Base-by-base conservation (phyloP, 257 asterid species). In the Rehmannia glutinosa region DNA sequence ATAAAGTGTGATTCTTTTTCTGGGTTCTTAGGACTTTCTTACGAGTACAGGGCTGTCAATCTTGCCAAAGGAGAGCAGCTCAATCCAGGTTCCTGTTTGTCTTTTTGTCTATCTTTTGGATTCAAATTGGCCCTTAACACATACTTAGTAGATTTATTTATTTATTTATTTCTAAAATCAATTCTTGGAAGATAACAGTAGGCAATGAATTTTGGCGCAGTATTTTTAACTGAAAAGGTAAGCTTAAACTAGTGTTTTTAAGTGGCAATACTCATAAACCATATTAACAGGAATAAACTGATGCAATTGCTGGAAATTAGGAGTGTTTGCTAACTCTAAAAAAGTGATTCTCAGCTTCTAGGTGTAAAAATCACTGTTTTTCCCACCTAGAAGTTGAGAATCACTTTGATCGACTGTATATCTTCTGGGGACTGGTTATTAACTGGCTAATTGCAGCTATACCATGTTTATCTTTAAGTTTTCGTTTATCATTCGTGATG, bases 41-140 rank as follows among this genome's bases (percentile, higher is more conserved):
- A 85, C 28, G 90, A 90, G 68, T 90, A 90, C 80, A 86, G 83
- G 49, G 86, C 96, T 58, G 87, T 90, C 43, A 69, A 90, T 82
- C 83, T 90, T 71, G 20, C 12, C 27, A 82, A 82, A 81, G 86
- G 92, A 68, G 90, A 90, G 56, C 96, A 90, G 16, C 73, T 77
- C 59, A 66, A 70, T 80, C 80, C 90, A 84, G 92, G 97, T 88
- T 25, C 51, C 9, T 59, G 4, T 47, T 21, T 51, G 4, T 4
- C 52, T 35, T 0, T 45, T 38, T 70, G 49, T 59, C 3, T 62
- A n/a, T n/a, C n/a, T 61, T 16, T 66, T 60, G 15, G 43, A 68
- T 17, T 35, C 25, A 21, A 28, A 21, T 5, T 35, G 39, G 54
- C 27, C 25, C 39, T 15, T 24, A 17, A 39, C 19, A 2, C 19